Percentiles rank a stretch among this genome's conserved stretches.
phyloP scores from a whole-genome alignment of 805 yeast genomes.

The Spathaspora passalidarum region DNA sequence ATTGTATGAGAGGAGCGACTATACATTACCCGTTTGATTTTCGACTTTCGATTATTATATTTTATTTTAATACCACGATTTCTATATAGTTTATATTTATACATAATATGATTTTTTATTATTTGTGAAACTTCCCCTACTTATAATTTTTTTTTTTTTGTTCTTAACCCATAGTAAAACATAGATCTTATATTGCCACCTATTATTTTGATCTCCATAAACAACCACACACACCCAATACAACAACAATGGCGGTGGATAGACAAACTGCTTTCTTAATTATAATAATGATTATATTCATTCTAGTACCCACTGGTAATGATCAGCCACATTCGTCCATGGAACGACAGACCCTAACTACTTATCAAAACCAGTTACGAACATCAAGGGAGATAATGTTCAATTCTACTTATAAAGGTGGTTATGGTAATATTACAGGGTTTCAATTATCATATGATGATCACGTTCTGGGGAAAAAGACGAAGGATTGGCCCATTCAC shows the following conservation, averaged over 20 bases:
- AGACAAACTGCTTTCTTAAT: conserved; percentile 34
- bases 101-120: no score
- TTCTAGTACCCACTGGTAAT: conserved; percentile 27
- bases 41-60: no score
- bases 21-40: no score
- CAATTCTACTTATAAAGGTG: conserved; percentile 44
- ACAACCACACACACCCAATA: background rate
- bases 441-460: conserved; percentile 64
- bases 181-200: no score
- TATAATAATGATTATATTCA: conserved; percentile 32
- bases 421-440: conserved; percentile 75
- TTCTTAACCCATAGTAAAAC: no score
- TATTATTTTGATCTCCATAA: no score
- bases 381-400: conserved; percentile 22
- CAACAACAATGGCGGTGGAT: conserved; percentile 22
- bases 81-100: background rate
- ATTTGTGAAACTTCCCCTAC: no score
- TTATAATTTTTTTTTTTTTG: no score
- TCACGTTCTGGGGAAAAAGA: conserved; percentile 40
- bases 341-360: conserved; percentile 23
- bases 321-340: conserved; percentile 24
- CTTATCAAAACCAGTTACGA: conserved; percentile 22
- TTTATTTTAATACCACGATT: background rate
- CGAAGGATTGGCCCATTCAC: conserved; percentile 59
- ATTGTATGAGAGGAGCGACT: background rate